Base-by-base conservation (phyloP, 2,329 filamentous ascomycete genomes). In the Claviceps arundinis region DNA sequence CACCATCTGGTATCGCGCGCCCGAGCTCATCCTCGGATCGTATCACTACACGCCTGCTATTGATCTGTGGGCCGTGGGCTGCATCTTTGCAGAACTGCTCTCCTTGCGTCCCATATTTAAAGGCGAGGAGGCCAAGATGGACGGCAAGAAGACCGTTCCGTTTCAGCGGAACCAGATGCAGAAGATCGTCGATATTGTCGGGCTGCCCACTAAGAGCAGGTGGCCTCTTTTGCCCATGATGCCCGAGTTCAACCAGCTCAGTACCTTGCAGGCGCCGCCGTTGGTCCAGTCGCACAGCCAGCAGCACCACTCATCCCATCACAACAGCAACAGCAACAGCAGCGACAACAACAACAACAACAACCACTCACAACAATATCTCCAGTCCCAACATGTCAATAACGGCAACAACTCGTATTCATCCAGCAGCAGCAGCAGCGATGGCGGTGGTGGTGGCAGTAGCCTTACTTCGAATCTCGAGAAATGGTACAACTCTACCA, bases 161-260 rank as follows among this genome's bases (percentile, higher is more conserved):
- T 98, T 98, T 60, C 93, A 98, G 68, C 81, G 90, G 14, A 96
- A 96, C 62, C 93, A 98, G 70, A 97, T 98, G 91, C 89, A 93
- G 64, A 96, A 95, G 70, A 98, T 98, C 60, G 88, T 95, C 40
- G 93, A 98, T 64, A 89, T 98, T 56, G 84, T 98, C 73, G 93
- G 93, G 34, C 72, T 95, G 58, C 93, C 93, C 0, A 88, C 80
- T 6, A 91, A 91, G 61, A 87, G 95, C 48, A 80, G 82, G 26
- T 98, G 93, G 93, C 88, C 90, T 0, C 76, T 91, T 30, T 72
- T 98, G 2, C 73, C 81, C 1, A 80, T 84, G 41, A 95, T 95
- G 85, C 89, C 89, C 0, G 93, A 98, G 68, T 95, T 87, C 62
- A 70, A 70, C 40, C 86, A 93, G 58, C 74, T 95, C 5, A 70